Evolutionary conservation across 164 flowering plant species (phyloP).

Genomic region (Sextonia rubra): DNA sequence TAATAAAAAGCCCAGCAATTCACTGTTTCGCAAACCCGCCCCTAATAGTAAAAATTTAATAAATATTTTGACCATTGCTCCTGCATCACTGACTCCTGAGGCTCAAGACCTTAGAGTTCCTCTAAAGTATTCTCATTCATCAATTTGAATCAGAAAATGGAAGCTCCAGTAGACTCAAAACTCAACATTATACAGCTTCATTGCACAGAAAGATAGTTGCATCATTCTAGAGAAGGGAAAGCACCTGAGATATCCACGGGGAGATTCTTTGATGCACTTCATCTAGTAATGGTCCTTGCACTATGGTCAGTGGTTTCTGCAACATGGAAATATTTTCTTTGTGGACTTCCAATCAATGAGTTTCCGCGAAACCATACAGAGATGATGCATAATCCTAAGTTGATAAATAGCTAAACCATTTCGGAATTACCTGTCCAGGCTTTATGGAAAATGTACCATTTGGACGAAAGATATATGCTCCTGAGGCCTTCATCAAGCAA

Average conservation of each 20-base stretch:
- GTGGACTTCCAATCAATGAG: not conserved
- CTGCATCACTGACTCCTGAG: too few relatives aligned
- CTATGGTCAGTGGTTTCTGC: conserved; percentile 60
- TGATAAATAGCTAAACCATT: not conserved
- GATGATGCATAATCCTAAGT: not conserved
- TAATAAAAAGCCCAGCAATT: too few relatives aligned
- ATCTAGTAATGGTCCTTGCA: conserved; percentile 68
- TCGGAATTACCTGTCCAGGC: conserved; percentile 47
- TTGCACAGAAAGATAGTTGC: not conserved
- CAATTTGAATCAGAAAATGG: not conserved
- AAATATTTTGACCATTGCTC: too few relatives aligned
- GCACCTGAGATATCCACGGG: conserved; percentile 84
- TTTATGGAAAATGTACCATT: conserved; percentile 59
- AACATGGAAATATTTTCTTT: conserved; percentile 3
- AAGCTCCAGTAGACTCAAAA: not conserved
- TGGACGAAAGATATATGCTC: conserved; percentile 96
- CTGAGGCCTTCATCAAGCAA: conserved; percentile 67
- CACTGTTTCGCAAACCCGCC: too few relatives aligned
- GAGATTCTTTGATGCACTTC: conserved; percentile 79
- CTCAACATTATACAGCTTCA: not conserved
- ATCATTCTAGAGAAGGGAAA: not conserved
- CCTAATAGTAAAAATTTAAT: too few relatives aligned
- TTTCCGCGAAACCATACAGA: not conserved
- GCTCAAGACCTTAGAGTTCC: too few relatives aligned
- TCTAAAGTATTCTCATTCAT: too few relatives aligned